phyloP scores from a whole-genome alignment of 2,329 filamentous ascomycete species.

The Fusarium nelsonii region DNA sequence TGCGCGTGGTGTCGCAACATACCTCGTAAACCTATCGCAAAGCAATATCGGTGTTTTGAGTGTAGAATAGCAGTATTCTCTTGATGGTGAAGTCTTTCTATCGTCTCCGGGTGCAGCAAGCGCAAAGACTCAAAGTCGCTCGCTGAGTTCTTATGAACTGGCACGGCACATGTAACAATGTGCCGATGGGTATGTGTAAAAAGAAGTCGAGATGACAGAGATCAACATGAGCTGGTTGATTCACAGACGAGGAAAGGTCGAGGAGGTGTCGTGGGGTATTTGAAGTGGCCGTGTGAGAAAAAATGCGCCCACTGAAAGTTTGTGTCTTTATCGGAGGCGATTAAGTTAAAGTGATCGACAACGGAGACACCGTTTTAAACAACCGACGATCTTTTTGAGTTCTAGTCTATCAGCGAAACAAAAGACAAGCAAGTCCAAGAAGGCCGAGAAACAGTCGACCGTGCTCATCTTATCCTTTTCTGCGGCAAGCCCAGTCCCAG shows the following conservation, averaged over 20 bases:
- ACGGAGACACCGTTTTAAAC: conserved; percentile 33
- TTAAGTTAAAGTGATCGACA: conserved; percentile 23
- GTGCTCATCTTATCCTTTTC: conserved; percentile 16
- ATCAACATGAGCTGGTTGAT: conserved; percentile 39
- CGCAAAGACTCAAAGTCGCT: conserved; percentile 77
- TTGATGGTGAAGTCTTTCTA: conserved; percentile 65
- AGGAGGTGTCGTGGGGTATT: conserved; percentile 23
- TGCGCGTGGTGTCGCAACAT: conserved; percentile 1
- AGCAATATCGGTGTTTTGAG: not conserved
- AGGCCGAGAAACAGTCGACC: conserved; percentile 9
- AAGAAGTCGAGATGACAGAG: conserved; percentile 26
- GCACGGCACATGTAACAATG: conserved; percentile 60
- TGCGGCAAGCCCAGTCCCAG: conserved; percentile 13
- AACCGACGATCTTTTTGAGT: conserved; percentile 30
- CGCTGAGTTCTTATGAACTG: conserved; percentile 61
- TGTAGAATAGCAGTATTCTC: conserved; percentile 1
- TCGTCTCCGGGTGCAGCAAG: conserved; percentile 65
- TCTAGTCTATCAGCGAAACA: not conserved
- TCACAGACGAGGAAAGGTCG: conserved; percentile 5
- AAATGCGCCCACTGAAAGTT: conserved; percentile 21
- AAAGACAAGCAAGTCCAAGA: not conserved
- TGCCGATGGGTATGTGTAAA: conserved; percentile 47
- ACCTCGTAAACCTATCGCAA: conserved; percentile 34
- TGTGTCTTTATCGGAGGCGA: conserved; percentile 23
- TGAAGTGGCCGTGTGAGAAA: conserved; percentile 4